Conservation (phyloP, 2,329 filamentous ascomycete genomes). For the Neodidymelliopsis sp. region DNA sequence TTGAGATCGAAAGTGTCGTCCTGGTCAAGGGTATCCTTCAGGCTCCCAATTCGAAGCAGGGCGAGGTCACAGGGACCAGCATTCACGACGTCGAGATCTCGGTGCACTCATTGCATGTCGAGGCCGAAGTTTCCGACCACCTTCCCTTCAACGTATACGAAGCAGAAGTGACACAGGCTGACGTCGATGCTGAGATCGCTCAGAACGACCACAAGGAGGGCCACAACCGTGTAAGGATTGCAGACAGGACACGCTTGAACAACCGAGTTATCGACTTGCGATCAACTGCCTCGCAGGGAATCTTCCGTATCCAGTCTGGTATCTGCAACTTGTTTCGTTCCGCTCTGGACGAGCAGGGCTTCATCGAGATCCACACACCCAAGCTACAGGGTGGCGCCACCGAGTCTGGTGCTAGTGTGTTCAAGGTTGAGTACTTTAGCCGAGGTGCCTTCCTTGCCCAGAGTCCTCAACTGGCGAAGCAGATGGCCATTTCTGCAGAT, state of each 20-base stretch:
- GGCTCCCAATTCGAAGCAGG: slow-evolving; percentile 68
- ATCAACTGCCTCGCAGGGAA: slow-evolving; percentile 83
- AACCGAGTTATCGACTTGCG: slow-evolving; percentile 86
- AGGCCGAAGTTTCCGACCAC: slow-evolving; percentile 66
- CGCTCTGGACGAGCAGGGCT: slow-evolving; percentile 76
- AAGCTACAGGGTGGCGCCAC: slow-evolving; percentile 91
- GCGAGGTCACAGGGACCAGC: slow-evolving; percentile 76
- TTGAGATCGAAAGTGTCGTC: slow-evolving; percentile 80
- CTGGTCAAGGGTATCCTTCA: slow-evolving; percentile 78
- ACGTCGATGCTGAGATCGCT: slow-evolving; percentile 59
- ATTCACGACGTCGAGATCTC: slow-evolving; percentile 79
- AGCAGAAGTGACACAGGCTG: slow-evolving; percentile 67
- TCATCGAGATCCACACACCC: slow-evolving; percentile 93
- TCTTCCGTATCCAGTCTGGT: slow-evolving; percentile 85
- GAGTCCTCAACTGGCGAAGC: slow-evolving; percentile 90
- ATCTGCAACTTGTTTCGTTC: slow-evolving; percentile 81
- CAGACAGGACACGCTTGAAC: slow-evolving; percentile 75
- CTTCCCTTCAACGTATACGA: slow-evolving; percentile 75
- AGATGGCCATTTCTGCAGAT: slow-evolving; percentile 90
- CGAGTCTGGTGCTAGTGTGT: slow-evolving; percentile 90
- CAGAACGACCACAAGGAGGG: slow-evolving; percentile 64
- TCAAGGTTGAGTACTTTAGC: slow-evolving; percentile 90
- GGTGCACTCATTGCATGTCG: slow-evolving; percentile 70
- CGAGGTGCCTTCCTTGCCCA: slow-evolving; percentile 88
- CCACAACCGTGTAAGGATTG: slow-evolving; percentile 66